These are phyloP conservation scores for Fusarium sp. DNA, from an alignment of 2,329 filamentous ascomycete genomes.

Conservation along the genomic window DNA sequence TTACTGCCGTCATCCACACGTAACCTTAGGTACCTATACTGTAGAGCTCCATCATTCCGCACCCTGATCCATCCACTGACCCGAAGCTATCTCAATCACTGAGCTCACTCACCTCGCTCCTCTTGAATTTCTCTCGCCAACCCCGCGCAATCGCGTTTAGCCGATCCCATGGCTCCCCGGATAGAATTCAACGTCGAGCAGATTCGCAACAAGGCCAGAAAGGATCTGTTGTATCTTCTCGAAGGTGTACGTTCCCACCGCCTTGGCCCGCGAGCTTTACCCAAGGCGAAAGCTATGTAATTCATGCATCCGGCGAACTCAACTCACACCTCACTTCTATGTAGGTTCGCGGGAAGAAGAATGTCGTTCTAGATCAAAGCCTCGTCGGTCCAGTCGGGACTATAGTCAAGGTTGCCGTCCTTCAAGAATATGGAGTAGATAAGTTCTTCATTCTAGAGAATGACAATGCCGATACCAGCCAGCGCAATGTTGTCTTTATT, in stretches of 20 bases:
- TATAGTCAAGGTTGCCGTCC: constrained; percentile 92
- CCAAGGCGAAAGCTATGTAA: background rate
- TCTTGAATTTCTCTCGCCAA: constrained; percentile 9
- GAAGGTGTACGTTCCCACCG: constrained; percentile 80
- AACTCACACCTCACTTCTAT: constrained; percentile 19
- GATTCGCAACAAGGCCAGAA: constrained; percentile 82
- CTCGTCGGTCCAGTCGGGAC: constrained; percentile 89
- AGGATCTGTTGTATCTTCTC: constrained; percentile 88
- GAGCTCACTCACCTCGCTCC: constrained; percentile 28
- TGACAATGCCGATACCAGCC: constrained; percentile 90
- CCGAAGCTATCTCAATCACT: constrained; percentile 1
- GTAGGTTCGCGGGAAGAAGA: constrained; percentile 98
- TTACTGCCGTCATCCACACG: constrained; percentile 31
- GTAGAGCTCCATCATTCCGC: constrained; percentile 11
- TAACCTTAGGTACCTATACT: background rate
- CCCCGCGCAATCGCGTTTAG: constrained; percentile 50
- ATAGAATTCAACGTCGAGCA: constrained; percentile 77
- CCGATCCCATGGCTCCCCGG: constrained; percentile 70
- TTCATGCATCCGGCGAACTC: background rate
- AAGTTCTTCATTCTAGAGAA: constrained; percentile 98
- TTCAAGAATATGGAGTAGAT: constrained; percentile 97
- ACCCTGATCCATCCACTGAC: background rate
- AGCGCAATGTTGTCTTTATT: constrained; percentile 94
- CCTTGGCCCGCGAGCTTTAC: constrained; percentile 21
- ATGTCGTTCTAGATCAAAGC: constrained; percentile 89